Conservation (phyloP, 2,329 filamentous ascomycete genomes). For the Fonsecaea erecta region DNA sequence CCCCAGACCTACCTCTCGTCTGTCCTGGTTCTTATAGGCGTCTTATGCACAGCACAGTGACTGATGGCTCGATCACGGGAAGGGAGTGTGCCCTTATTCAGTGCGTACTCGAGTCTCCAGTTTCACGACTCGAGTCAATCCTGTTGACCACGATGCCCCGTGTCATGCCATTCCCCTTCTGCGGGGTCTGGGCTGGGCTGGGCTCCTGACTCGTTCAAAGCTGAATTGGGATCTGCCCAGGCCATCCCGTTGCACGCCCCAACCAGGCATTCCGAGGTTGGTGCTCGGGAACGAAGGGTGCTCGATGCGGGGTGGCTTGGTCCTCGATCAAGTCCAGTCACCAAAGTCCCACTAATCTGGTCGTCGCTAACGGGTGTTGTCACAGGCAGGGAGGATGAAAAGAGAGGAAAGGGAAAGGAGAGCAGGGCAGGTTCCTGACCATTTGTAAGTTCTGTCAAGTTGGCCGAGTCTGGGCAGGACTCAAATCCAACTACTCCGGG, state of each 20-base stretch:
- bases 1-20: neutral
- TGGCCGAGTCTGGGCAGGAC: too few species aligned
- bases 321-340: neutral
- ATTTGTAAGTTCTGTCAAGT: too few species aligned
- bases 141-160: neutral
- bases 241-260: neutral
- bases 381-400: neutral
- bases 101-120: neutral
- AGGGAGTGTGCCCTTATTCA: too few species aligned
- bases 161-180: neutral
- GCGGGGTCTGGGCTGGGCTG: neutral
- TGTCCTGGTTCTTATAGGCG: slow-evolving; percentile 1
- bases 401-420: too few species aligned
- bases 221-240: neutral
- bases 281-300: neutral
- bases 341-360: slow-evolving; percentile 2
- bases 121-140: slow-evolving; percentile 5
- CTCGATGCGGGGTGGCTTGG: neutral
- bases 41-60: too few species aligned
- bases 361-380: neutral
- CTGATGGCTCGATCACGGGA: too few species aligned
- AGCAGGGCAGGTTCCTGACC: too few species aligned
- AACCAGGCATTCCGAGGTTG: slow-evolving; percentile 7
- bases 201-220: slow-evolving; percentile 9
- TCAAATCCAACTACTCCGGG: too few species aligned